phyloP scores from a whole-genome alignment of 176 grass and related monocot genomes.

The Carex myosuroides region DNA sequence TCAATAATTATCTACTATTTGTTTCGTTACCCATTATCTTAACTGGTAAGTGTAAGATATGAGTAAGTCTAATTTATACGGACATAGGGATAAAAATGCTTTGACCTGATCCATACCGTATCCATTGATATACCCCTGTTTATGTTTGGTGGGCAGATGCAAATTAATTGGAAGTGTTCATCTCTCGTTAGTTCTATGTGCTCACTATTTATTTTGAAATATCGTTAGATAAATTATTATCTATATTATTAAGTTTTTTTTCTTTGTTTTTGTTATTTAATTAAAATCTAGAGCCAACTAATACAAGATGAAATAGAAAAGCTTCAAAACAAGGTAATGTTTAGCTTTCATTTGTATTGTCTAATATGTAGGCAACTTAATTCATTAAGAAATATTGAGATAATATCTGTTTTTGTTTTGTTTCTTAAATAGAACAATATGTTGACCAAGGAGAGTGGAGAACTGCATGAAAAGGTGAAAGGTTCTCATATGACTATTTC shows the following conservation, averaged over 20 bases:
- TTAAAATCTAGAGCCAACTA: constrained; percentile 17
- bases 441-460: constrained; percentile 24
- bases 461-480: constrained; percentile 26
- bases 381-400: not conserved
- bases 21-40: too few species aligned
- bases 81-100: too few species aligned
- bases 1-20: too few species aligned
- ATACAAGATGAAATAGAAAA: constrained; percentile 14
- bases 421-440: constrained; percentile 10
- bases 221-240: not conserved
- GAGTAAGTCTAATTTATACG: too few species aligned
- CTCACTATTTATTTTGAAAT: not conserved
- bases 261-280: constrained; percentile 2
- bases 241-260: not conserved
- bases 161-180: not conserved
- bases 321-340: constrained; percentile 26
- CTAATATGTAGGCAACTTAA: not conserved
- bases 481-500: not conserved
- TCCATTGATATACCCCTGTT: too few species aligned
- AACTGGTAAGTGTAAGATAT: too few species aligned
- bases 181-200: not conserved
- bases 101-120: too few species aligned
- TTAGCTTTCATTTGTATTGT: not conserved
- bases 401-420: not conserved
- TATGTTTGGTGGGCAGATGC: not conserved